Evolutionary conservation across 140 eudicot species (phyloP).

Genomic region (Anethum foeniculum): DNA sequence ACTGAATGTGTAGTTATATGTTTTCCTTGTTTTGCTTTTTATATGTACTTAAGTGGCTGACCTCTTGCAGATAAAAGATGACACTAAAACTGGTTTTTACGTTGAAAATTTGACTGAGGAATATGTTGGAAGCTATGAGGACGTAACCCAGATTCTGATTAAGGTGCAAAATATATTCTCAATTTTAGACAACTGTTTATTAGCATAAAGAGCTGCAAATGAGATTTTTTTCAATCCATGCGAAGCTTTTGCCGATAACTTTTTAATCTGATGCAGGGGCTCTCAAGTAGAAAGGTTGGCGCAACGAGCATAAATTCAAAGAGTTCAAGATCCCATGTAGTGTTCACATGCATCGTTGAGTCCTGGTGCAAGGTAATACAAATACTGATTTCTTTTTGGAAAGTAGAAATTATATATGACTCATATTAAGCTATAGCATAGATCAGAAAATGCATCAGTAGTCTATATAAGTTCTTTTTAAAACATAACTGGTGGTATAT

Average conservation of each 20-base stretch:
- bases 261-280: slow-evolving; percentile 50
- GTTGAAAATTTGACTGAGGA: slow-evolving; percentile 89
- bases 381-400: background rate
- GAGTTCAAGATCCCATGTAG: slow-evolving; percentile 90
- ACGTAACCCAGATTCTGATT: slow-evolving; percentile 76
- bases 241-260: background rate
- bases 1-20: slow-evolving; percentile 1
- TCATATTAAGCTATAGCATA: background rate
- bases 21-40: slow-evolving; percentile 8
- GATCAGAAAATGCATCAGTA: background rate
- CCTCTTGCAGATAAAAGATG: slow-evolving; percentile 74
- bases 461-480: background rate
- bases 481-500: background rate
- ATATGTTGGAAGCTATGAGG: slow-evolving; percentile 69
- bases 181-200: background rate
- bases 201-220: background rate
- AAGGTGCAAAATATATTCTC: slow-evolving; percentile 39
- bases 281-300: slow-evolving; percentile 80
- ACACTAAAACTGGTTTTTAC: slow-evolving; percentile 72
- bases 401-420: slow-evolving; percentile 3
- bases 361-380: slow-evolving; percentile 86
- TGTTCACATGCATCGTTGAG: slow-evolving; percentile 78
- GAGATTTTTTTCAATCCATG: background rate
- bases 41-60: slow-evolving; percentile 1
- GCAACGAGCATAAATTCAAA: slow-evolving; percentile 81